These are phyloP conservation scores for Rubroboletus satanas DNA, from an alignment of 768 basidiomycete species.

Conservation along the genomic window DNA sequence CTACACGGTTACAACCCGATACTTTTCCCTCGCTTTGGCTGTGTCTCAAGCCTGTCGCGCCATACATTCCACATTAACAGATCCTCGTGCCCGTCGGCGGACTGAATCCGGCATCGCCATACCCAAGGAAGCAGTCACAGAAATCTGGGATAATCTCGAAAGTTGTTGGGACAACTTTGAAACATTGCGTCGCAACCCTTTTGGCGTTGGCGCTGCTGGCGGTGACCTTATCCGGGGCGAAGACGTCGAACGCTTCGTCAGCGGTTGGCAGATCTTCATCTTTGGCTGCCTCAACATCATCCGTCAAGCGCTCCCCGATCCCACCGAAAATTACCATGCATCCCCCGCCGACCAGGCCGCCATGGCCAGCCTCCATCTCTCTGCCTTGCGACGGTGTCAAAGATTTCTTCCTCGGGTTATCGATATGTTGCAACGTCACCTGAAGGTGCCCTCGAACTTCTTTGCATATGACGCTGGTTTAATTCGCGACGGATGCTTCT, in stretches of 20 bases:
- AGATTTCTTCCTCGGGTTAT: constrained; percentile 48
- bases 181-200: constrained; percentile 44
- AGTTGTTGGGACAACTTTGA: constrained; percentile 84
- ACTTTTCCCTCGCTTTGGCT: constrained; percentile 67
- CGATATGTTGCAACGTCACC: constrained; percentile 49
- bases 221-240: constrained; percentile 39
- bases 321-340: constrained; percentile 44
- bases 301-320: constrained; percentile 60
- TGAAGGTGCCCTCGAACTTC: constrained; percentile 43
- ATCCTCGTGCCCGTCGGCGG: constrained; percentile 63
- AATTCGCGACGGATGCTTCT: constrained; percentile 87
- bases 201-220: constrained; percentile 39
- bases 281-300: constrained; percentile 91
- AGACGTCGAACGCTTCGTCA: constrained; percentile 65
- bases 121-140: constrained; percentile 60
- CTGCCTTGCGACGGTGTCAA: constrained; percentile 47
- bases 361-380: constrained; percentile 44
- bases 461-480: constrained; percentile 86
- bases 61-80: constrained; percentile 76
- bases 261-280: constrained; percentile 89
- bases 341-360: constrained; percentile 44
- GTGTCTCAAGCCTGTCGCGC: constrained; percentile 74
- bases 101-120: constrained; percentile 49
- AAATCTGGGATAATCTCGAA: constrained; percentile 84
- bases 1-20: constrained; percentile 53